Evolutionary conservation across 2,329 filamentous ascomycete species (phyloP).

Genomic region (Pseudogymnoascus sp.): DNA sequence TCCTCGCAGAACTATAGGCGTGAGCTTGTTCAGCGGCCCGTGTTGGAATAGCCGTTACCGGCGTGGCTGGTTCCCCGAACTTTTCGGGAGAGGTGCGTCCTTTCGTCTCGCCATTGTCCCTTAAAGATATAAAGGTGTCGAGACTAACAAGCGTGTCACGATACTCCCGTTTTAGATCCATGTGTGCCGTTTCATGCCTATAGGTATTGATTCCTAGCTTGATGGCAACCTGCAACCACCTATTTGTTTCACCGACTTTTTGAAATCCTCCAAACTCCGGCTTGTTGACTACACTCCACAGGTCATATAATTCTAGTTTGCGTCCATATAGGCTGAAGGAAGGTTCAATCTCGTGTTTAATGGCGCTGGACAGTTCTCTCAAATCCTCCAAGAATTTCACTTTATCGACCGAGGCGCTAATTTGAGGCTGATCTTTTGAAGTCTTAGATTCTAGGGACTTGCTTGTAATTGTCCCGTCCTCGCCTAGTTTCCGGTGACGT

Average conservation of each 20-base stretch:
- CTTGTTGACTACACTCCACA: conserved; percentile 25
- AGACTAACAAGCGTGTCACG: neutral
- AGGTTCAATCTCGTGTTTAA: conserved; percentile 17
- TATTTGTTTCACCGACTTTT: conserved; percentile 14
- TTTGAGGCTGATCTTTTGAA: neutral
- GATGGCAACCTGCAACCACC: conserved; percentile 25
- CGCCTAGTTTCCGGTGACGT: conserved; percentile 1
- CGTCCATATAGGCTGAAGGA: conserved; percentile 20
- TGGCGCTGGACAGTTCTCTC: conserved; percentile 11
- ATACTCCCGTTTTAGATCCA: neutral
- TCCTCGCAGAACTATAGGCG: neutral
- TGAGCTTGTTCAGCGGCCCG: neutral
- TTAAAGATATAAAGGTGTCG: neutral
- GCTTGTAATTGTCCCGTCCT: neutral
- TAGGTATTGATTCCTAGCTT: conserved; percentile 1
- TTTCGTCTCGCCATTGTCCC: conserved; percentile 18
- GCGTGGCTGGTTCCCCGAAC: conserved; percentile 15
- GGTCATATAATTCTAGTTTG: conserved; percentile 20
- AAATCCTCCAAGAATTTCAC: conserved; percentile 18
- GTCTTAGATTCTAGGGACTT: neutral
- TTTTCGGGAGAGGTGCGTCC: conserved; percentile 13
- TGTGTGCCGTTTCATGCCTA: neutral
- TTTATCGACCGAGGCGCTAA: conserved; percentile 9
- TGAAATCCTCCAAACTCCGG: conserved; percentile 22
- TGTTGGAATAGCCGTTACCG: neutral